phyloP scores from a whole-genome alignment of 768 basidiomycete species.

The Jaapia argillacea region DNA sequence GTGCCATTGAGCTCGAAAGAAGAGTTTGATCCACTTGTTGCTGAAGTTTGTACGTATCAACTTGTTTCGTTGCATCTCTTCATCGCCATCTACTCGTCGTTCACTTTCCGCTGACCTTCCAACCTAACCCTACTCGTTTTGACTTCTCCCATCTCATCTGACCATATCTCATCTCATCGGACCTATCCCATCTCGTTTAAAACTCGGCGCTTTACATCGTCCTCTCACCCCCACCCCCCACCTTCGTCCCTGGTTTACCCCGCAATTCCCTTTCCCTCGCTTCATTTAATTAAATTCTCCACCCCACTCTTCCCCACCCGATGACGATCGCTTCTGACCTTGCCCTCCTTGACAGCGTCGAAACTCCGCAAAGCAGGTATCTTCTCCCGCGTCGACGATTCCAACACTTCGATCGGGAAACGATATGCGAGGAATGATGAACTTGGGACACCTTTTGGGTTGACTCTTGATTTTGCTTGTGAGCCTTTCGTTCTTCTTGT shows the following conservation, averaged over 20 bases:
- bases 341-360: constrained; percentile 39
- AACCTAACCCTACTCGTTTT: too few species aligned
- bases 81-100: too few species aligned
- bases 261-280: too few species aligned
- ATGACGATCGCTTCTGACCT: constrained; percentile 2
- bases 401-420: constrained; percentile 89
- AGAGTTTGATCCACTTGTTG: constrained; percentile 75
- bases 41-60: constrained; percentile 88
- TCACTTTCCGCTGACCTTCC: too few species aligned
- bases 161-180: too few species aligned
- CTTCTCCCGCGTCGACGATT: constrained; percentile 92
- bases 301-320: constrained; percentile 2
- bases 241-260: too few species aligned
- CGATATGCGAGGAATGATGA: constrained; percentile 98
- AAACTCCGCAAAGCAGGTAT: constrained; percentile 85
- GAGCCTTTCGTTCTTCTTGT: constrained; percentile 15
- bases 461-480: constrained; percentile 95
- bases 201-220: too few species aligned
- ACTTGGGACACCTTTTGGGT: constrained; percentile 93
- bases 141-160: too few species aligned
- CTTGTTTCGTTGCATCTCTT: constrained; percentile 5
- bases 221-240: not conserved
- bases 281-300: not conserved
- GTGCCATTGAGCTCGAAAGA: constrained; percentile 85
- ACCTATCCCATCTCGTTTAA: not conserved